These are phyloP conservation scores for Allium fistulosum DNA, from an alignment of 106 monocot genomes.

Conservation along the genomic window DNA sequence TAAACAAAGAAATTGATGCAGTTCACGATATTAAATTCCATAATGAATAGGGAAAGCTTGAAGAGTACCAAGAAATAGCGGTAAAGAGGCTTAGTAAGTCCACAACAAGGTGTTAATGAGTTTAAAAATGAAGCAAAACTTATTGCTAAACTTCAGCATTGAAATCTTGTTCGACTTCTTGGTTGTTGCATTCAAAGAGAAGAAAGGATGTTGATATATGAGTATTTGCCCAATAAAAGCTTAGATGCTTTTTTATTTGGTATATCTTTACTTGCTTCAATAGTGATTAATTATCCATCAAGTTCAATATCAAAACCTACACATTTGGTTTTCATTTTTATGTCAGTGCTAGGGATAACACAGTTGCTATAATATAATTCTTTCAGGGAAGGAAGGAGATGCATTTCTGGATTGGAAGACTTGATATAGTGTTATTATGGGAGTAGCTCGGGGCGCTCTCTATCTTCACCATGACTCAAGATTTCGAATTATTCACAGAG, in stretches of 20 bases:
- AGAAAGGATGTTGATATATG: slow-evolving; percentile 9
- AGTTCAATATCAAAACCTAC: too few species aligned
- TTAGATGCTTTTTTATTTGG: slow-evolving; percentile 13
- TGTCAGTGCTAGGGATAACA: too few species aligned
- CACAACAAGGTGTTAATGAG: slow-evolving; percentile 6
- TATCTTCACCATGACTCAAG: too few species aligned
- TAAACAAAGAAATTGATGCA: neutral
- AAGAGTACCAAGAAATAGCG: neutral
- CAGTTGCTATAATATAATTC: too few species aligned
- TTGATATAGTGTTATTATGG: too few species aligned
- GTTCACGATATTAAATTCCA: neutral
- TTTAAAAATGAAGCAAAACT: slow-evolving; percentile 10
- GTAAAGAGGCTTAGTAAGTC: slow-evolving; percentile 3
- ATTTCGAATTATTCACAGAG: too few species aligned
- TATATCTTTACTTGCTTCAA: neutral
- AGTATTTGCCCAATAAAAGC: slow-evolving; percentile 13
- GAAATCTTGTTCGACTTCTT: slow-evolving; percentile 10
- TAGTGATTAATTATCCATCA: too few species aligned
- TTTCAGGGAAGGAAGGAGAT: too few species aligned
- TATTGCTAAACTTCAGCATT: slow-evolving; percentile 14
- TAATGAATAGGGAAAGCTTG: slow-evolving; percentile 16
- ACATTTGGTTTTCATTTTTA: too few species aligned
- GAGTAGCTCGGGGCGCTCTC: too few species aligned
- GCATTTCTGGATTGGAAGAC: too few species aligned
- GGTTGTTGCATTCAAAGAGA: slow-evolving; percentile 13